Percentiles rank a stretch among this genome's conserved stretches.
These are phyloP conservation scores for Halenospora varia DNA, from an alignment of 495 filamentous ascomycete species.

Conservation along the genomic window DNA sequence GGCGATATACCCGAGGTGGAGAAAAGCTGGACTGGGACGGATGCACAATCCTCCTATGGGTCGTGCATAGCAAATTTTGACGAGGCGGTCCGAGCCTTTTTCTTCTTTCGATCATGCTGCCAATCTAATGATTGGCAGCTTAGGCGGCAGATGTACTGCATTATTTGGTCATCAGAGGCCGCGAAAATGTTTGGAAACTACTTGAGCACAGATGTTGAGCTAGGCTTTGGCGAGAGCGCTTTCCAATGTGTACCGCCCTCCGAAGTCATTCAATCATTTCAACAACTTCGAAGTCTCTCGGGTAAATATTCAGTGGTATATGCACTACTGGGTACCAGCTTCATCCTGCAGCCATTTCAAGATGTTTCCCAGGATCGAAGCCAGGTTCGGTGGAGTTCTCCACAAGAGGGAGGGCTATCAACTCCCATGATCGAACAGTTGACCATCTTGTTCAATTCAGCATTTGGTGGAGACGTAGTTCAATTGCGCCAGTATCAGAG, in stretches of 20 bases:
- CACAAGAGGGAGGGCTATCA: constrained; percentile 1
- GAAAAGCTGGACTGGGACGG: constrained; percentile 2
- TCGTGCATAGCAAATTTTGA: not conserved
- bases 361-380: not conserved
- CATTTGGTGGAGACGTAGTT: not conserved
- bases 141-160: not conserved
- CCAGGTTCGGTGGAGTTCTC: constrained; percentile 1
- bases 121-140: constrained; percentile 8
- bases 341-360: not conserved
- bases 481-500: not conserved
- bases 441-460: not conserved
- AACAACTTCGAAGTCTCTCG: constrained; percentile 4
- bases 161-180: constrained; percentile 6
- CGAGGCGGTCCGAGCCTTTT: not conserved
- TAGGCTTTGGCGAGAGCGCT: not conserved
- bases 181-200: not conserved
- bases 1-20: constrained; percentile 1
- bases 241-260: not conserved
- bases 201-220: not conserved
- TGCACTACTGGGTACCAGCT: not conserved
- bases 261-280: constrained; percentile 1
- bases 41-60: constrained; percentile 1
- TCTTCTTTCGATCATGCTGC: constrained; percentile 9
- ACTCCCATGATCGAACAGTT: not conserved
- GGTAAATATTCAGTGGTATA: constrained; percentile 7